Percentiles rank a stretch among this genome's conserved stretches.
Conservation (phyloP, 176 grass and related monocot genomes). For the Chrysopogon serrulatus region DNA sequence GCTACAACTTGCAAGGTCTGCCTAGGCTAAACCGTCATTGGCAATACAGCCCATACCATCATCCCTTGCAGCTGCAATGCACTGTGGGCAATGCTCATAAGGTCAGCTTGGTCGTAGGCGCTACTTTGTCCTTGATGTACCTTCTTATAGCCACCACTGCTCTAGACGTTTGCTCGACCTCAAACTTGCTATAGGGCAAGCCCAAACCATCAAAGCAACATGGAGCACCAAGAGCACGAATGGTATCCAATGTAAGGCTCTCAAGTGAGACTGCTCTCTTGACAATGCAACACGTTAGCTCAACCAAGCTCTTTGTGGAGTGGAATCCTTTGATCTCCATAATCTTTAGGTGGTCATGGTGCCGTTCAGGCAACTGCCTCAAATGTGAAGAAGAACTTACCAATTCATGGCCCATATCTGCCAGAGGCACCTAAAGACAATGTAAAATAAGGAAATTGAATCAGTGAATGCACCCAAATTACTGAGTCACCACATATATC, state of each 20-base stretch:
- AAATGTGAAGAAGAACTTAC: not conserved
- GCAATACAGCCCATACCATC: not conserved
- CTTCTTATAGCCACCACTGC: not conserved
- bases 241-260: not conserved
- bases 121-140: not conserved
- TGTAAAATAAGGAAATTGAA: not conserved
- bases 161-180: not conserved
- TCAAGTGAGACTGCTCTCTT: not conserved
- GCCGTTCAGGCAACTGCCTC: not conserved
- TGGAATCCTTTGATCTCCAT: not conserved
- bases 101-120: not conserved
- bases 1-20: not conserved
- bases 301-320: not conserved
- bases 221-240: no score
- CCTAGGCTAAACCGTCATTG: no score
- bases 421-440: not conserved
- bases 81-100: not conserved
- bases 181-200: not conserved
- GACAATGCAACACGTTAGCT: not conserved
- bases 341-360: not conserved
- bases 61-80: not conserved
- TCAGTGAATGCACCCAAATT: not conserved
- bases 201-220: not conserved
- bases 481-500: not conserved
- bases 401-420: no score